Evolutionary conservation across 2,329 filamentous ascomycete genomes (phyloP).

Genomic region (Chrysoporthe austroafricana): DNA sequence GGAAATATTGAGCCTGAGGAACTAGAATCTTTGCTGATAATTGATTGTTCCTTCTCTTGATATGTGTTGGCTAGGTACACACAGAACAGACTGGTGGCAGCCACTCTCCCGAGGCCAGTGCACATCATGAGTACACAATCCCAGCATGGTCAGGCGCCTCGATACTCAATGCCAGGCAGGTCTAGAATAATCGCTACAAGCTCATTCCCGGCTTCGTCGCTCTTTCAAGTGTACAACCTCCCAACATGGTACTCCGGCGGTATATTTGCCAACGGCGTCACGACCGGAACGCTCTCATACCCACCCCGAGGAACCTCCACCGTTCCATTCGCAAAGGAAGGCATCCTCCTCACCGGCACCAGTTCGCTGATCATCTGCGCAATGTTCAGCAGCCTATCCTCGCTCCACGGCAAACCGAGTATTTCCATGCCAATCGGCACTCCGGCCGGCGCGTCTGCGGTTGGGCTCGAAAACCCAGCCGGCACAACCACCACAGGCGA

Average conservation of each 20-base stretch:
- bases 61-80: background rate
- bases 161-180: no score
- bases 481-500: slow-evolving; percentile 51
- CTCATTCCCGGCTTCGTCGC: background rate
- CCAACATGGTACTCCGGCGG: slow-evolving; percentile 53
- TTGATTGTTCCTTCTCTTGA: background rate
- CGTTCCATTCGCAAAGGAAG: slow-evolving; percentile 34
- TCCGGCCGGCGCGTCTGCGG: slow-evolving; percentile 54
- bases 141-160: no score
- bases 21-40: background rate
- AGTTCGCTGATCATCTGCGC: slow-evolving; percentile 55
- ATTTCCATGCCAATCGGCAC: slow-evolving; percentile 70
- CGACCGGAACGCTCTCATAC: slow-evolving; percentile 48
- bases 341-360: slow-evolving; percentile 49
- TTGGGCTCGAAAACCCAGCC: slow-evolving; percentile 54
- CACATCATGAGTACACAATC: no score
- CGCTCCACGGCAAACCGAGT: slow-evolving; percentile 59
- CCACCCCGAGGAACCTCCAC: slow-evolving; percentile 40
- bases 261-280: slow-evolving; percentile 50
- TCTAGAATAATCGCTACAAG: background rate
- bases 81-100: background rate
- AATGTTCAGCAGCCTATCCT: slow-evolving; percentile 56
- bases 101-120: no score
- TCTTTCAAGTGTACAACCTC: slow-evolving; percentile 34
- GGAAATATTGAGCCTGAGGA: no score